Percentiles rank a stretch among this genome's conserved stretches.
phyloP scores from a whole-genome alignment of 495 filamentous ascomycete genomes.

The Pseudotulostoma volvatum region DNA sequence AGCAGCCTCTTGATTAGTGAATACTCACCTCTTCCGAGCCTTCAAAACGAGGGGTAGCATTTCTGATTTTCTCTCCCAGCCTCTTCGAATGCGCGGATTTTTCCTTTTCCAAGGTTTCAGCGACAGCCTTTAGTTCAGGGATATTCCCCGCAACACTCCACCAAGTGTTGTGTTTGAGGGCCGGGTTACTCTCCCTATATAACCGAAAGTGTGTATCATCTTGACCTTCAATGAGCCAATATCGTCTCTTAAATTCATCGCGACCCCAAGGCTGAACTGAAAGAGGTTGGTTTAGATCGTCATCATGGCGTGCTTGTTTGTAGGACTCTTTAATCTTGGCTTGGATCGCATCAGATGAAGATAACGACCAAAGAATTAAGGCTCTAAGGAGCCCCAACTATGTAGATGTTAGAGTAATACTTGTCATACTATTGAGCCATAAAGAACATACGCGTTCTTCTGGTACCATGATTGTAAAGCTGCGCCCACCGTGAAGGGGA shows the following conservation, averaged over 20 bases:
- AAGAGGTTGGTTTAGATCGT: constrained; percentile 82
- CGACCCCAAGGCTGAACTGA: constrained; percentile 91
- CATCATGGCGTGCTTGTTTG: constrained; percentile 76
- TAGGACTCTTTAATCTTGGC: constrained; percentile 71
- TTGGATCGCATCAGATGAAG: constrained; percentile 71
- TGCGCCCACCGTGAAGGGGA: constrained; percentile 60
- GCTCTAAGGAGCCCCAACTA: constrained; percentile 70
- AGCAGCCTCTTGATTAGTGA: not conserved
- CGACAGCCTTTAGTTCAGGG: constrained; percentile 62
- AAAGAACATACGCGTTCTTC: constrained; percentile 54
- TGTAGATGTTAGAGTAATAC: constrained; percentile 10
- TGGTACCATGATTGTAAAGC: constrained; percentile 64
- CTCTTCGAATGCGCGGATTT: constrained; percentile 60
- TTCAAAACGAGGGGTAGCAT: constrained; percentile 84
- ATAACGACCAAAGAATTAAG: constrained; percentile 77
- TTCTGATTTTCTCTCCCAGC: constrained; percentile 59
- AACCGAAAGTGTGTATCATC: constrained; percentile 89
- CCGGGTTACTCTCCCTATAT: constrained; percentile 87
- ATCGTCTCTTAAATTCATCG: constrained; percentile 78
- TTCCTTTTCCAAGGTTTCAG: constrained; percentile 59
- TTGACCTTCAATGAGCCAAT: constrained; percentile 84
- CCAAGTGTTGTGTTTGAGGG: constrained; percentile 64
- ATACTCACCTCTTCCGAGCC: constrained; percentile 68
- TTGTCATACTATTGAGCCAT: not conserved
- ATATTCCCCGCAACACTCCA: constrained; percentile 83